Evolutionary conservation across 345 rosid species (phyloP).

Genomic region (Gossypium arboreum): DNA sequence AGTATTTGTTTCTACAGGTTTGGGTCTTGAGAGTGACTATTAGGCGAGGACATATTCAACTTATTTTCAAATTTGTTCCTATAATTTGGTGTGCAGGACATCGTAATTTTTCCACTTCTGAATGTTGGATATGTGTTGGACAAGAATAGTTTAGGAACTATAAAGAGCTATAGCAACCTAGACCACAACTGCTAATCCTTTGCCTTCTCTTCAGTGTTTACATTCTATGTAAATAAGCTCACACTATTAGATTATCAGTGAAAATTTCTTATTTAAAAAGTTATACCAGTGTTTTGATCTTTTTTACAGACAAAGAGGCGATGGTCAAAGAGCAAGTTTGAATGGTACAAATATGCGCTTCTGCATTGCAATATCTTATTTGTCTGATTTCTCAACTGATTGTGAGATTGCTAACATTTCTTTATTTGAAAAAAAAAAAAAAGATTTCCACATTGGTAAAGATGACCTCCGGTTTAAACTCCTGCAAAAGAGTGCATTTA

Average conservation of each 20-base stretch:
- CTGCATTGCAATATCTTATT: slow-evolving; percentile 1
- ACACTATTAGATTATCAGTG: background rate
- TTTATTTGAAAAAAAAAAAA: slow-evolving; percentile 25
- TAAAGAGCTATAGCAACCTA: background rate
- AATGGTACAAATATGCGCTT: slow-evolving; percentile 33
- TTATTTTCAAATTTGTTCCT: background rate
- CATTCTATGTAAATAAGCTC: background rate
- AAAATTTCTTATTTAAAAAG: slow-evolving; percentile 6
- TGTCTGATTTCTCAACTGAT: slow-evolving; percentile 24
- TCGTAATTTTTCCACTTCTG: background rate
- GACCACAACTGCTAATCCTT: background rate
- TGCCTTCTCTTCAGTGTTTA: background rate
- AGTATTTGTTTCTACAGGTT: background rate
- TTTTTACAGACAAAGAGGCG: slow-evolving; percentile 68
- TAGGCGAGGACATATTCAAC: background rate
- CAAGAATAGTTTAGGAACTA: background rate
- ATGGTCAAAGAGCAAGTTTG: slow-evolving; percentile 31
- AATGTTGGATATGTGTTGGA: background rate
- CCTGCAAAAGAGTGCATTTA: slow-evolving; percentile 55
- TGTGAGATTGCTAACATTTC: slow-evolving; percentile 35
- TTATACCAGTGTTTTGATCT: slow-evolving; percentile 15
- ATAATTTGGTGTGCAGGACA: background rate
- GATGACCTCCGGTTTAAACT: slow-evolving; percentile 83
- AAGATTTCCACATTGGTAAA: slow-evolving; percentile 60
- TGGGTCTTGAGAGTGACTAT: background rate